Evolutionary conservation across 108 stramenopile species (phyloP).

Genomic region (Nitzschia sp.): DNA sequence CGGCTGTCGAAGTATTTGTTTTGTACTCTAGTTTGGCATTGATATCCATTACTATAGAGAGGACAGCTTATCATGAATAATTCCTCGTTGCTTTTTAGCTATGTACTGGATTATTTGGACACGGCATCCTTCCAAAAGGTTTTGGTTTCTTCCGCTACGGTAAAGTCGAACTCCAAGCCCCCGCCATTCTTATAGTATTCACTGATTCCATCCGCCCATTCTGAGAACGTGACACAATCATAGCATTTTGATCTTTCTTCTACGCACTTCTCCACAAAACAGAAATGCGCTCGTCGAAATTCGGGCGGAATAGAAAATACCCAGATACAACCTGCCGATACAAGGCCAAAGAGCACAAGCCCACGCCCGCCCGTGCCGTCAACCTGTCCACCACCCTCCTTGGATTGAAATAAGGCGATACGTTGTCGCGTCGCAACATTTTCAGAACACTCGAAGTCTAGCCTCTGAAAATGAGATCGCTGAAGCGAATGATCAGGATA

Average conservation of each 20-base stretch:
- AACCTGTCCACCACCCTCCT: not conserved
- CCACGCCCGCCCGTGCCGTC: conserved; percentile 30
- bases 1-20: no score
- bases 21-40: no score
- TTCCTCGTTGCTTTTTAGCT: not conserved
- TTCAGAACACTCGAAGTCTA: no score
- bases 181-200: conserved; percentile 47
- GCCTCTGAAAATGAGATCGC: no score
- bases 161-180: conserved; percentile 45
- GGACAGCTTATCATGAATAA: not conserved
- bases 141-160: not conserved
- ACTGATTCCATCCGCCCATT: conserved; percentile 30
- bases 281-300: conserved; percentile 42
- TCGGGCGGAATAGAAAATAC: conserved; percentile 45
- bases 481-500: no score
- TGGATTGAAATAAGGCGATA: not conserved
- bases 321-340: conserved; percentile 29
- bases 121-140: not conserved
- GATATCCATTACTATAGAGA: no score
- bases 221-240: conserved; percentile 29
- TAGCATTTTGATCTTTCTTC: not conserved
- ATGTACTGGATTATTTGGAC: not conserved
- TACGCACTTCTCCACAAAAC: not conserved
- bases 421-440: no score
- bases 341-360: conserved; percentile 17